Percentiles rank a stretch among this genome's conserved stretches.
Evolutionary conservation across 805 yeast species (phyloP).

Genomic region (Yamadazyma olivae): DNA sequence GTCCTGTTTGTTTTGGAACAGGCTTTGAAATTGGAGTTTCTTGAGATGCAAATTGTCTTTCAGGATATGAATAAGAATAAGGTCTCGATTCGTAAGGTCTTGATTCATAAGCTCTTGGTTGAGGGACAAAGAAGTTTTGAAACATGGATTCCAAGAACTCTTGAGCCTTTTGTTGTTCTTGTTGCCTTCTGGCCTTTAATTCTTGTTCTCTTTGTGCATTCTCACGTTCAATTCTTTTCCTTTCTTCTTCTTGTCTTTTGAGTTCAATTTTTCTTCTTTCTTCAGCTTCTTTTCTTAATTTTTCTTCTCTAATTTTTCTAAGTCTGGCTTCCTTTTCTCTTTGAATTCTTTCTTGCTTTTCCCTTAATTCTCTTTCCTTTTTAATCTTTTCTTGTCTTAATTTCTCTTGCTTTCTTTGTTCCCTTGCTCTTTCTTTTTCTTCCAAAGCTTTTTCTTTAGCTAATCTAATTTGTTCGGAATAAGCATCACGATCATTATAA

Average conservation of each 20-base stretch:
- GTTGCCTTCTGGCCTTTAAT: slow-evolving; percentile 4
- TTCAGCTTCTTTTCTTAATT: slow-evolving; percentile 3
- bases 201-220: not conserved
- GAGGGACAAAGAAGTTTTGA: slow-evolving; percentile 13
- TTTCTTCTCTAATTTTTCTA: slow-evolving; percentile 12
- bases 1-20: not conserved
- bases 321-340: slow-evolving; percentile 13
- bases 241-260: slow-evolving; percentile 17
- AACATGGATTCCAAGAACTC: slow-evolving; percentile 22
- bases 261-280: slow-evolving; percentile 23
- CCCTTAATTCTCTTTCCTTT: slow-evolving; percentile 4
- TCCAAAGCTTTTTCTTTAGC: slow-evolving; percentile 2
- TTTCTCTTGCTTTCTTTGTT: slow-evolving; percentile 3
- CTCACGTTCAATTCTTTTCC: not conserved
- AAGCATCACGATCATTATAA: not conserved
- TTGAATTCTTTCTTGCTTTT: slow-evolving; percentile 9
- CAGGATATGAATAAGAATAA: slow-evolving; percentile 3
- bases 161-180: slow-evolving; percentile 20
- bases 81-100: too few relatives aligned
- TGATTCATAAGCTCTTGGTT: not conserved
- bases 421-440: slow-evolving; percentile 2
- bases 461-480: not conserved
- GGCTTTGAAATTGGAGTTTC: not conserved
- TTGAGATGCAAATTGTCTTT: not conserved
- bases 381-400: slow-evolving; percentile 4